Evolutionary conservation across 2,329 filamentous ascomycete species (phyloP).

Genomic region (Colletotrichum liaoningense): DNA sequence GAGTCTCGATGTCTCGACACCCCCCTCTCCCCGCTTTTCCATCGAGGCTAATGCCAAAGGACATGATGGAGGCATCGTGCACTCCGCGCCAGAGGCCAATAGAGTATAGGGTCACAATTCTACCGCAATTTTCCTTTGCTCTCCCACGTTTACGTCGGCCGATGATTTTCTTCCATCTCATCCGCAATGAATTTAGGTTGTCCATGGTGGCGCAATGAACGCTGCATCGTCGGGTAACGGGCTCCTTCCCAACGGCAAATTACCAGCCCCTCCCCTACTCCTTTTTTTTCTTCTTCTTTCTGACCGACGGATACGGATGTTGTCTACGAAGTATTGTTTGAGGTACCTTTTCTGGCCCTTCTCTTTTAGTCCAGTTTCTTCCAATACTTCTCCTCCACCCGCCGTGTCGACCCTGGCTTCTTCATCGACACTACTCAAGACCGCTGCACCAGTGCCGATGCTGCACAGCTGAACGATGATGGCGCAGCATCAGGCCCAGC

Average conservation of each 20-base stretch:
- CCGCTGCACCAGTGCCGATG: background rate
- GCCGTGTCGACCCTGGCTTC: background rate
- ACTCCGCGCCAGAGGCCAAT: background rate
- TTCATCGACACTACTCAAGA: background rate
- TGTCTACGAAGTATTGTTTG: background rate
- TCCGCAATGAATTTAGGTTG: background rate
- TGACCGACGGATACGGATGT: background rate
- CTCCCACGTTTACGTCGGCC: background rate
- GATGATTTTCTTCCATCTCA: background rate
- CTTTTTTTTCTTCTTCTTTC: background rate
- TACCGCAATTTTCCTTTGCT: background rate
- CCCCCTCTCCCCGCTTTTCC: background rate
- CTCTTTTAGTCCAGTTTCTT: background rate
- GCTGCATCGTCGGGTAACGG: background rate
- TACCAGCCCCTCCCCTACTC: background rate
- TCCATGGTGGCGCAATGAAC: background rate
- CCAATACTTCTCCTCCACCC: background rate
- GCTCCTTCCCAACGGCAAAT: background rate
- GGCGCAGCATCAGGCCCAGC: background rate
- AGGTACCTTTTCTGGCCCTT: background rate
- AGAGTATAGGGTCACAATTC: slow-evolving; percentile 6
- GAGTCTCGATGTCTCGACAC: background rate
- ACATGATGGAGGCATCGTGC: background rate
- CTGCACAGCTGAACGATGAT: background rate
- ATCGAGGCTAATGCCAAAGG: background rate